A percentile compares a stretch with the other conserved stretches of the same genome.
Conservation (phyloP, 2,329 filamentous ascomycete genomes). For the Aspergillus clavatus region DNA sequence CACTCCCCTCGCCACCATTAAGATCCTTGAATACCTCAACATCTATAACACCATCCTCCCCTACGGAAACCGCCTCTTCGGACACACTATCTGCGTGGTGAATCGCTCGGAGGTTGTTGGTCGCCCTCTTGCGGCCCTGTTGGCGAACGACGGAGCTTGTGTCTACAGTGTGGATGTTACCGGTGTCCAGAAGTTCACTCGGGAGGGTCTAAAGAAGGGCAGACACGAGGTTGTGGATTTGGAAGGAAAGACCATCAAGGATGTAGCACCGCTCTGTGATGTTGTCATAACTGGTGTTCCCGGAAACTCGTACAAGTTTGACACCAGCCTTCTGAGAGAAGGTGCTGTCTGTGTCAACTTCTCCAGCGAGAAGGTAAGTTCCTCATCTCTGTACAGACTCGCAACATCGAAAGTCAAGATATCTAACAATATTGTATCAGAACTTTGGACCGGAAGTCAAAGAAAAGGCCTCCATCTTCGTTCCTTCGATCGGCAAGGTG, state of each 20-base stretch:
- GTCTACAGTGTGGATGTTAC: conserved; percentile 94
- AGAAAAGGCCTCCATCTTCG: conserved; percentile 93
- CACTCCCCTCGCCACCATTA: conserved; percentile 92
- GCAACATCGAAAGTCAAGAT: too few relatives aligned
- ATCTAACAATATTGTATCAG: conserved; percentile 25
- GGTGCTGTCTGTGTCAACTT: conserved; percentile 99
- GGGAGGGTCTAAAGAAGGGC: conserved; percentile 76
- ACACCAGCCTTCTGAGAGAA: conserved; percentile 73
- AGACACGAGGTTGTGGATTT: conserved; percentile 85
- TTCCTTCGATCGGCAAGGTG: conserved; percentile 94
- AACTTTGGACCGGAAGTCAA: conserved; percentile 91
- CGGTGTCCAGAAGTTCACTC: conserved; percentile 85
- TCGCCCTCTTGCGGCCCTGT: conserved; percentile 79
- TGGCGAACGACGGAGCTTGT: conserved; percentile 92
- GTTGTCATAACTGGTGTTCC: conserved; percentile 94
- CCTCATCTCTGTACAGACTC: not conserved
- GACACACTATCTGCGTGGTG: conserved; percentile 91
- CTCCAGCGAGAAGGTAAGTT: conserved; percentile 70
- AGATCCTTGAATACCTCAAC: conserved; percentile 90
- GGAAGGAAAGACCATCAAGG: conserved; percentile 70
- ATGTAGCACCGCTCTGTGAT: conserved; percentile 82
- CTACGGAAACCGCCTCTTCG: conserved; percentile 87
- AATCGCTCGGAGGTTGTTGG: conserved; percentile 96
- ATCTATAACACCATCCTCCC: conserved; percentile 95
- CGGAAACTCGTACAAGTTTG: conserved; percentile 81